Base-by-base conservation (phyloP, 1,284 basidiomycete genomes). In the Psilocybe mexicana region DNA sequence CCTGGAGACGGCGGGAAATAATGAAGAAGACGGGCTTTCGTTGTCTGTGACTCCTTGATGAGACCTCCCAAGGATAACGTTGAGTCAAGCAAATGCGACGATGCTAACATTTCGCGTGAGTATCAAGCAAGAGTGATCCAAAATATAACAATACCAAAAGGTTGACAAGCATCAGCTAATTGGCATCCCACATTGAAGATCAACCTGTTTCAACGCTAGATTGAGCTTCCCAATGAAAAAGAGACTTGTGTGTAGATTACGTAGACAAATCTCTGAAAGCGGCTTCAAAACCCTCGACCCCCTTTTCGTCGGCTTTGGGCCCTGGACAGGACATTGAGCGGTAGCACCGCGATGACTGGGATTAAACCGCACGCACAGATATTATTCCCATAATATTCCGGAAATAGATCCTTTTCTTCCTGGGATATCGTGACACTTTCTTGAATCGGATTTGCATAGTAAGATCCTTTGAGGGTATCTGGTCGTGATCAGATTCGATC, bases 401-500 rank as follows among this genome's bases (percentile, higher is more conserved):
- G 90, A 71, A 93, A 85, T 25, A 77, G 72, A 24, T 73, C 67
- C 56, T 73, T 77, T 47, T 86, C 77, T 23, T 76, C 79, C 1
- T 78, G 71, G 10, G 84, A 72, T 2, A 93, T 87, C 30, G 78
- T 72, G 0, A 89, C 85, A 23, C 70, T 66, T 57, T 94, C 90
- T 1, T 88, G 68, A 12, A 89, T 73, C 2, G 93, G 93, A 68
- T 97, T 97, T 46, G 92, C 93, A 70, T 98, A 98, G 74, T 86
- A 98, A 0, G 90, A 93, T 2, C 94, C 95, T 71, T 97, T 96
- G 61, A 94, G 77, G 1, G 81, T 79, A 72, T 96, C 94, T 88
- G 61, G 40, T 38, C 48, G 45, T 43, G 30, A 18, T 18, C 18
- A 18, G 23, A 26, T n/a, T 35, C 35, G n/a, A n/a, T 55, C 40